Percentiles rank a stretch among this genome's conserved stretches.
Conservation (phyloP, 1,284 basidiomycete species). For the Sanghuangporus baumii region DNA sequence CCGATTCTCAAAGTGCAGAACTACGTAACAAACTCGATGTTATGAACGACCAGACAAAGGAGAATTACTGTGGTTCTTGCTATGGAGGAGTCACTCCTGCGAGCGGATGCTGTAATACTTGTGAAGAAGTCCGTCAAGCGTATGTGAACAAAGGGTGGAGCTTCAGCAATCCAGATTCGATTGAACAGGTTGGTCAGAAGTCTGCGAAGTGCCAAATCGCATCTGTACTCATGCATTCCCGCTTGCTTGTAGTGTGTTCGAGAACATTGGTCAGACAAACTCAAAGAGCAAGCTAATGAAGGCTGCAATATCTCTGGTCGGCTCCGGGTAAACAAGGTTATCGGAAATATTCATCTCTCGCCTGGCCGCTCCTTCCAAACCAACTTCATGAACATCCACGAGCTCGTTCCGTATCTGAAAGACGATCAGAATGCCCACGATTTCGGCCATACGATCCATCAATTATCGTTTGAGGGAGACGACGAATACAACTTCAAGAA, state of each 20-base stretch:
- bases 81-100: conserved; percentile 86
- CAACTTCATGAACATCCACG: conserved; percentile 79
- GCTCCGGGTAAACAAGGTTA: conserved; percentile 95
- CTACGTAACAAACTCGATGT: conserved; percentile 84
- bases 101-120: conserved; percentile 91
- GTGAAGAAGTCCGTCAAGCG: conserved; percentile 89
- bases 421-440: conserved; percentile 87
- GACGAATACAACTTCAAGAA: conserved; percentile 70
- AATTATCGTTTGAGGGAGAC: conserved; percentile 80
- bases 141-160: conserved; percentile 95
- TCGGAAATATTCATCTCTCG: conserved; percentile 85
- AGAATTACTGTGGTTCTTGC: conserved; percentile 91
- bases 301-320: conserved; percentile 93
- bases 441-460: conserved; percentile 88
- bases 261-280: conserved; percentile 94
- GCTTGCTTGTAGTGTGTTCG: conserved; percentile 64
- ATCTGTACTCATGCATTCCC: neutral
- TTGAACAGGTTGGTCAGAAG: conserved; percentile 70
- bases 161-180: conserved; percentile 84
- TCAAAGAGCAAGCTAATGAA: conserved; percentile 88
- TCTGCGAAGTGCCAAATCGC: conserved; percentile 22
- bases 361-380: conserved; percentile 93
- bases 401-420: conserved; percentile 92
- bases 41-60: conserved; percentile 56
- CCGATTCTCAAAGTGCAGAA: conserved; percentile 52